Evolutionary conservation across 441 rosid genomes (phyloP), one percentile per base, ranked within the genome.

Genomic region (Adansonia rubrostipa): DNA sequence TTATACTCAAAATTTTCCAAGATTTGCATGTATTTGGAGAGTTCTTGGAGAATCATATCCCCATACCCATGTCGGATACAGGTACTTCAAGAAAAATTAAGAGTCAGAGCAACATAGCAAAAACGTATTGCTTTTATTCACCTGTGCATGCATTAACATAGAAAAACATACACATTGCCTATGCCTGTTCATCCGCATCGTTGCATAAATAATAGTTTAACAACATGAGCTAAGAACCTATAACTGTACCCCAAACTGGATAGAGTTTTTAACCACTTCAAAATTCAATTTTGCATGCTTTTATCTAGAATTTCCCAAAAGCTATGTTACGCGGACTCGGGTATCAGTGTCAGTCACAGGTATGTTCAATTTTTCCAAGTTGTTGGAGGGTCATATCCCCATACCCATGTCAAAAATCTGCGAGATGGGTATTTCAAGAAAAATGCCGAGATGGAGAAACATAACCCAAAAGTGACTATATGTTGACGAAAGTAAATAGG

Each of bases 221-320:
- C n/a, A 24, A 24, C 66, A 24, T 6, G 36, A 61, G 66, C 17
- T 14, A 11, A 65, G 20, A 40, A 3, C 48, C 13, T n/a, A 65
- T 7, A n/a, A 7, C 70, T 65, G 50, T 65, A 45, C 50, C 22
- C n/a, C 36, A 8, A 15, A 63, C 45, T 56, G 60, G 61, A 56
- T 56, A 10, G 10, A 33, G 9, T 14, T 63, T 33, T 15, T 63
- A 63, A 36, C 68, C 47, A 33, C 45, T 63, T 63, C 45, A 33
- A 19, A 63, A n/a, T 63, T 28, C 68, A 61, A 11, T 22, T 61
- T 61, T 61, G 14, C 65, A 61, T 61, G 13, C 40, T 62, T 62
- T 62, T 42, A 33, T 62, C 9, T 11, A 13, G 42, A 62, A 24
- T 62, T 62, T 62, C 36, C 36, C 36, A 33, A 33, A 33, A 33